Conservation (phyloP, 257 asterid genomes). For the Nicotiana attenuata region DNA sequence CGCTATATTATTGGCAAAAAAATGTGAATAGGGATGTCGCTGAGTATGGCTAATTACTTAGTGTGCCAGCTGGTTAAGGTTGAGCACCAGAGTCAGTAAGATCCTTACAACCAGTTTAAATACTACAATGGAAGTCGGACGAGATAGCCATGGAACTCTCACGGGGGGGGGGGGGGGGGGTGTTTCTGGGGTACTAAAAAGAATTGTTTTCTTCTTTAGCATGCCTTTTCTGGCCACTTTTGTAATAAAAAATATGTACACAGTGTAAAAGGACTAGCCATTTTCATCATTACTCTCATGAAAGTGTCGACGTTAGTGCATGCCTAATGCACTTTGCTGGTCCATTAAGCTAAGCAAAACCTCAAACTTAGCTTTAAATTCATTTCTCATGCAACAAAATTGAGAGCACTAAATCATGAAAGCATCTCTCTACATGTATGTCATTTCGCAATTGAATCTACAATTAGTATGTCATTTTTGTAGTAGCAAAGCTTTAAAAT, state of each 20-base stretch:
- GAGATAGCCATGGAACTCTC: too few relatives aligned
- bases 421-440: neutral
- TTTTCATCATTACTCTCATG: conserved; percentile 8
- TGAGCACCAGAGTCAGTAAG: too few relatives aligned
- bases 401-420: neutral
- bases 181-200: neutral
- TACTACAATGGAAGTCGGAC: too few relatives aligned
- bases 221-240: conserved; percentile 18
- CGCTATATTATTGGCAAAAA: too few relatives aligned
- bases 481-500: neutral
- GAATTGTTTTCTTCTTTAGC: conserved; percentile 13
- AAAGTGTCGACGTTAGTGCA: neutral
- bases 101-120: too few relatives aligned
- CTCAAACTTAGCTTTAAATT: neutral
- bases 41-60: too few relatives aligned
- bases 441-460: neutral
- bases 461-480: neutral
- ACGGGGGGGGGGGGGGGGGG: neutral
- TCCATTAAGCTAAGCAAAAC: conserved; percentile 37
- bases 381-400: conserved; percentile 3
- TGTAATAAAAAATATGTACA: conserved; percentile 10
- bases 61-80: too few relatives aligned
- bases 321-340: conserved; percentile 25
- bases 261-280: neutral
- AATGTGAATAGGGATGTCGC: too few relatives aligned